phyloP scores from a whole-genome alignment of 345 rosid species.

The Jatropha curcas region DNA sequence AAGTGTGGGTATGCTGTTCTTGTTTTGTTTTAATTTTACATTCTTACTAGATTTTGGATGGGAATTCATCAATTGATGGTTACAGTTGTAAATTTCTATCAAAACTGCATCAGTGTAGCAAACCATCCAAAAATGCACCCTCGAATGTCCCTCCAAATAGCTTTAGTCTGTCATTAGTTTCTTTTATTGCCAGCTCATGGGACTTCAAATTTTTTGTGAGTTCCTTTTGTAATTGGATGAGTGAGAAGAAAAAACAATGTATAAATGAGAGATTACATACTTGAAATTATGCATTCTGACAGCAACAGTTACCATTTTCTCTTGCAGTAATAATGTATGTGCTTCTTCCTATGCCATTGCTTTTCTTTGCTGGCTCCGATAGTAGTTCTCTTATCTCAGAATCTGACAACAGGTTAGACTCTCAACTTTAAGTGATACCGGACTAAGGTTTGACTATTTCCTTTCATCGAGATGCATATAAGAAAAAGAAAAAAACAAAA shows the following conservation, averaged over 20 bases:
- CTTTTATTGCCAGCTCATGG: neutral
- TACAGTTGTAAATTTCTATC: too few relatives aligned
- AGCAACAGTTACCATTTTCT: slow-evolving; percentile 11
- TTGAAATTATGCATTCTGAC: slow-evolving; percentile 12
- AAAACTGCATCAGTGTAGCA: too few relatives aligned
- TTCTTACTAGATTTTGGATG: neutral
- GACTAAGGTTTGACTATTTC: slow-evolving; percentile 8
- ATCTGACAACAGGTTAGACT: slow-evolving; percentile 60
- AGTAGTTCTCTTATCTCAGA: slow-evolving; percentile 56
- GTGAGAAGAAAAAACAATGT: neutral
- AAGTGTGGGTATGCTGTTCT: neutral
- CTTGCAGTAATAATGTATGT: slow-evolving; percentile 86
- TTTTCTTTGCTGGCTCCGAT: slow-evolving; percentile 84
- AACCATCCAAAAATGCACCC: too few relatives aligned
- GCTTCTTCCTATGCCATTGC: slow-evolving; percentile 89
- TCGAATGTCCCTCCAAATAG: neutral
- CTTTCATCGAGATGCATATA: neutral
- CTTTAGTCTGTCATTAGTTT: neutral
- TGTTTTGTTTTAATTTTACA: too few relatives aligned
- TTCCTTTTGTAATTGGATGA: neutral
- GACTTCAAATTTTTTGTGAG: neutral
- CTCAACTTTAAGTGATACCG: neutral
- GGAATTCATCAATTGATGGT: neutral
- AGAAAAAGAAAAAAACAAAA: neutral
- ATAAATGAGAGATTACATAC: neutral